Base-by-base conservation (phyloP, 208 protist species). In the Acanthamoeba royreba region DNA sequence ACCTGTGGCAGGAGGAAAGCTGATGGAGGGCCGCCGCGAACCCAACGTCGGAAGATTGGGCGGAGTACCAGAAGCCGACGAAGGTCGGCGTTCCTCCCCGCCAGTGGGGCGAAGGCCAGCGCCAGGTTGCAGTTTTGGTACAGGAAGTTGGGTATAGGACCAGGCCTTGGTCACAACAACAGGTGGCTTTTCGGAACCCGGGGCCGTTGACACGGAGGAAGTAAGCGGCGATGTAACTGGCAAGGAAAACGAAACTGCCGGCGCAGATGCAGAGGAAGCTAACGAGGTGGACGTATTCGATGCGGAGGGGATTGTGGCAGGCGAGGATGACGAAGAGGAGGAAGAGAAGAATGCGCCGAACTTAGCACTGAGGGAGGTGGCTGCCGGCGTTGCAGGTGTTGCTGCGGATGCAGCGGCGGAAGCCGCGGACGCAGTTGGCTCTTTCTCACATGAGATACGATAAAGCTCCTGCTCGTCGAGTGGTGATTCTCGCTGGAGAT, bases 391-490 rank as follows among this genome's bases (percentile, higher is more conserved):
- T n/a, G 46, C 22, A 7, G 77, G 43, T 4, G 40, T 31, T 5
- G 40, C n/a, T n/a, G n/a, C n/a, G n/a, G n/a, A 3, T 0, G 46
- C 19, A 4, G 79, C 25, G 19, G 47, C 33, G 7, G 35, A 53
- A 38, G 43, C 22, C 11, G 79, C 4, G 17, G n/a, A n/a, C n/a
- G n/a, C n/a, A n/a, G n/a, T n/a, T n/a, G 79, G 79, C 79, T 88
- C 79, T 38, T 66, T 63, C 49, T 88, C 49, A 38, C 79, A 88
- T 13, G 79, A 88, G 31, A 88, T n/a, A 43, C 79, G 43, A 52
- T 88, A 88, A 22, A 88, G 49, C 49, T 88, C 79, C 79, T 88
- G 79, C 49, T 88, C 79, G 28, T 88, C 79, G 28, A 45, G 61
- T 7, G 79, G 79, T 38, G 49, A 53, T 5, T 88, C 79, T 11